These are phyloP conservation scores for Populus hybrid DNA, from an alignment of 441 rosid species.

Conservation along the genomic window DNA sequence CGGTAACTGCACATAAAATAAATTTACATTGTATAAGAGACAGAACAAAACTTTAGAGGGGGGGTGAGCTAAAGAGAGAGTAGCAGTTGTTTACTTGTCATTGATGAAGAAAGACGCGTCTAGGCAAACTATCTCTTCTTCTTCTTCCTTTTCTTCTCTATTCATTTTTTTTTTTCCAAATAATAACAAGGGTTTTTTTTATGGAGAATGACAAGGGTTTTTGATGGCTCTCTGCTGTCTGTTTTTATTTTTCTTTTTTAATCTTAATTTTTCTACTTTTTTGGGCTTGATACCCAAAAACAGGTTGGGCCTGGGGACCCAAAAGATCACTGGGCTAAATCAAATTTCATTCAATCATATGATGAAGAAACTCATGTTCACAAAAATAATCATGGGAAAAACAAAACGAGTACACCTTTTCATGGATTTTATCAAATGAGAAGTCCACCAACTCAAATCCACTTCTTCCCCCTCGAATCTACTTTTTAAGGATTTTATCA, in stretches of 20 bases:
- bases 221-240: not conserved
- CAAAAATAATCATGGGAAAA: no score
- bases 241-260: not conserved
- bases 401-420: no score
- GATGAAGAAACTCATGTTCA: no score
- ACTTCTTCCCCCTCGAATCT: no score
- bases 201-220: not conserved
- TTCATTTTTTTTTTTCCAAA: conserved; percentile 19
- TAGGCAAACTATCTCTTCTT: conserved; percentile 71
- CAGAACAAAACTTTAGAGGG: not conserved
- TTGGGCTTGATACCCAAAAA: not conserved
- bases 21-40: not conserved
- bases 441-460: no score
- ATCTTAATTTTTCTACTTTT: not conserved
- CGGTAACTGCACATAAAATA: conserved; percentile 54
- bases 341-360: no score
- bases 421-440: no score
- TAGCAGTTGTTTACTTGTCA: conserved; percentile 46
- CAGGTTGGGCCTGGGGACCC: not conserved
- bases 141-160: conserved; percentile 37
- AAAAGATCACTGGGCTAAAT: not conserved
- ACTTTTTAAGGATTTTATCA: no score
- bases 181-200: not conserved
- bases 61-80: not conserved
- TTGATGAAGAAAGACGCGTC: conserved; percentile 82